phyloP scores from a whole-genome alignment of 2,329 filamentous ascomycete genomes.

The Sphaerostilbella broomeana region DNA sequence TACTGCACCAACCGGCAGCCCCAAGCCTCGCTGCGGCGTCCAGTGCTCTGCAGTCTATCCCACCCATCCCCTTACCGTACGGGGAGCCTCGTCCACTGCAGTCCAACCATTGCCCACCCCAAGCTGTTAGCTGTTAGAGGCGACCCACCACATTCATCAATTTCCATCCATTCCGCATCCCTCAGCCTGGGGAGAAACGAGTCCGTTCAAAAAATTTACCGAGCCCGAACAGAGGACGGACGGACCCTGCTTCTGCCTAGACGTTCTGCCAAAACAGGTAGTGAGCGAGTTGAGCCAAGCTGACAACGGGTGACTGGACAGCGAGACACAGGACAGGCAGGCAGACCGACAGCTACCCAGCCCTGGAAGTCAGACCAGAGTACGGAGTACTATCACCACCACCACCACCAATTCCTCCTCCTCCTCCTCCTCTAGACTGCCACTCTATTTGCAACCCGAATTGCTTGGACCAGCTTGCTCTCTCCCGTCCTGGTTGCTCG shows the following conservation, averaged over 20 bases:
- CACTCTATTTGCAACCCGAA: no score
- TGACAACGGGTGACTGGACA: no score
- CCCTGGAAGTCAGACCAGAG: background rate
- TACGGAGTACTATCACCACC: background rate
- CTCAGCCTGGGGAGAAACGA: constrained; percentile 2
- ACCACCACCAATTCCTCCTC: no score
- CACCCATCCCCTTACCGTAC: no score
- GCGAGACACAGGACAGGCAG: no score
- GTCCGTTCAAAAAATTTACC: background rate
- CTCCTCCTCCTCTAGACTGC: no score
- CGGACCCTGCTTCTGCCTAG: constrained; percentile 6
- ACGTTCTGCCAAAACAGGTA: background rate
- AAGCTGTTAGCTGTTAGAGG: no score
- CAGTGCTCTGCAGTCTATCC: no score
- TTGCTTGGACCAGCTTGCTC: background rate
- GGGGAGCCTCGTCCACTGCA: background rate
- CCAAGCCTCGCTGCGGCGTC: no score
- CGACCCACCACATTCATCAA: constrained; percentile 1
- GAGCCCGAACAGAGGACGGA: background rate
- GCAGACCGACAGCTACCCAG: background rate
- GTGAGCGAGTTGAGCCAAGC: no score
- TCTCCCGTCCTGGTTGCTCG: background rate
- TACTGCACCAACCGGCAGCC: no score
- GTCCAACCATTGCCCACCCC: constrained; percentile 3
- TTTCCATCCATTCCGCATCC: constrained; percentile 1